Base-by-base conservation (phyloP, 75 land plant genomes). In the Cupressus sempervirens region DNA sequence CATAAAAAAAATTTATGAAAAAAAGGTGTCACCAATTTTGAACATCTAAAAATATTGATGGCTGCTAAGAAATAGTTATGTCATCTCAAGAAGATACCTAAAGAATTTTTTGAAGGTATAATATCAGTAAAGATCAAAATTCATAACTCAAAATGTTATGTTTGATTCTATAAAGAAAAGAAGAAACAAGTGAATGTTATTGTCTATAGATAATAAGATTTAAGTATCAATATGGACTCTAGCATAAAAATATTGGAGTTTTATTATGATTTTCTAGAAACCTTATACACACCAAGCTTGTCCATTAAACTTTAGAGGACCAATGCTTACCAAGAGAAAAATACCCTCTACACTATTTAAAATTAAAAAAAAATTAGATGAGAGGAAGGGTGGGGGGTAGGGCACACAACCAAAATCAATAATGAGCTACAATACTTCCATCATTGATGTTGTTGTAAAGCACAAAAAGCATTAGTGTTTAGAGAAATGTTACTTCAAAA, bases 311-410 rank as follows among this genome's bases (percentile, higher is more conserved):
- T 36, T 50, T 10, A 45, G 52, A 45, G 29, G 9, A 68, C n/a
- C n/a, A 35, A 43, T 46, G 20, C 88, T 88, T 91, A 94, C 96
- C 93, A 94, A 82, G 82, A 96, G 88, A 90, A 94, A 97, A 29
- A 97, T 91, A 86, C 96, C 99, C 88, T 97, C 99, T 30, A 98
- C 99, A 54, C 99, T 98, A 88, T 97, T 97, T 86, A 97, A 97
- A 68, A 97, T n/a, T n/a, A n/a, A n/a, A n/a, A n/a, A n/a, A n/a
- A n/a, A n/a, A n/a, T n/a, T n/a, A n/a, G n/a, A n/a, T n/a, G n/a
- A n/a, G n/a, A n/a, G n/a, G 96, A 85, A 97, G 99, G 99, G 14
- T 83, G 90, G 58, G 96, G 94, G n/a, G n/a, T n/a, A n/a, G 35
- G 99, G 99, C 36, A 94, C 85, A 96, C 98, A 97, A 45, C 88